Evolutionary conservation across 75 land plant species (phyloP).

Genomic region (Adiantum capillusveneris): DNA sequence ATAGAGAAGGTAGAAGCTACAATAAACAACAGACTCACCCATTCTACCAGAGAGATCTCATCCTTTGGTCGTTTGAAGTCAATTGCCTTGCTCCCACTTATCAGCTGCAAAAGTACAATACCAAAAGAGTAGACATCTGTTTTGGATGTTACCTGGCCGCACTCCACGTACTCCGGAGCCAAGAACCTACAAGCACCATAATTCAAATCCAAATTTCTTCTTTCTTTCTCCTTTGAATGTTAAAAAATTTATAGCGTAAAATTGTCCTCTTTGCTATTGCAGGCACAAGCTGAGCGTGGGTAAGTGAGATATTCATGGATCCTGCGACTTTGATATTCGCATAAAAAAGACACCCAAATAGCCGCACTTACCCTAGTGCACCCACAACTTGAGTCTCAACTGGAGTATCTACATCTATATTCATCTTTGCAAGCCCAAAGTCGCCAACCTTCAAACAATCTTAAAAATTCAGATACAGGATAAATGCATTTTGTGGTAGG

Average conservation of each 20-base stretch:
- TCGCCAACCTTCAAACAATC: slow-evolving; percentile 18
- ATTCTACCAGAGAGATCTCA: slow-evolving; percentile 4
- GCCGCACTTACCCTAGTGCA: slow-evolving; percentile 5
- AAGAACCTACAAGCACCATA: slow-evolving; percentile 5
- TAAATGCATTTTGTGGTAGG: neutral
- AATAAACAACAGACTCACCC: slow-evolving; percentile 6
- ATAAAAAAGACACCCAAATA: neutral
- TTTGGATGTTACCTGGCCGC: slow-evolving; percentile 17
- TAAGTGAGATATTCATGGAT: no score
- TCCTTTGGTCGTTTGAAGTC: slow-evolving; percentile 10
- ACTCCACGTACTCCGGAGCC: slow-evolving; percentile 11
- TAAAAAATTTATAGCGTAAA: no score
- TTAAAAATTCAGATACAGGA: no score
- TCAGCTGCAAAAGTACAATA: slow-evolving; percentile 18
- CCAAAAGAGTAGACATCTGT: slow-evolving; percentile 28
- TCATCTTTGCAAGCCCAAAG: slow-evolving; percentile 12
- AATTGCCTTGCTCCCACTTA: slow-evolving; percentile 17
- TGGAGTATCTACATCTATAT: slow-evolving; percentile 4
- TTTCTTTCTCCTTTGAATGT: no score
- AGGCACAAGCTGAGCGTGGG: no score
- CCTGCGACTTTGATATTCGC: no score
- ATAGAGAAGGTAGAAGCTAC: no score
- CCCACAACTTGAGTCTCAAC: slow-evolving; percentile 11
- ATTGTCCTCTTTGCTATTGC: no score
- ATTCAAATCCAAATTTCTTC: no score